A percentile compares a stretch with the other conserved stretches of the same genome.
Evolutionary conservation across 2,329 filamentous ascomycete species (phyloP).

Genomic region (Trichoderma simmonsii): DNA sequence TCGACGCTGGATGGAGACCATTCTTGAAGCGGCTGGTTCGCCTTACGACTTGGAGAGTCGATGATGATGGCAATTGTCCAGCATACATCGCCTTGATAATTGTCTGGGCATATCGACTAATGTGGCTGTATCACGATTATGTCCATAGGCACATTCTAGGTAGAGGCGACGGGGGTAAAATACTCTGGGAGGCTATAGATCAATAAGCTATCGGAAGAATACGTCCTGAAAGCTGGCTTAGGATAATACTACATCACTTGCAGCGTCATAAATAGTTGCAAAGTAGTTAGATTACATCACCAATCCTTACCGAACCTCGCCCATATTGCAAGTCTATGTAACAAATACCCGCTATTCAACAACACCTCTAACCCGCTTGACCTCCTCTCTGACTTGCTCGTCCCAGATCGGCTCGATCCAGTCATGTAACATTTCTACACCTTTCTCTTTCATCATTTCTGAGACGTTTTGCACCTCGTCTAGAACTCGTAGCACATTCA

Average conservation of each 20-base stretch:
- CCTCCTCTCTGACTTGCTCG: neutral
- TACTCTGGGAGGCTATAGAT: neutral
- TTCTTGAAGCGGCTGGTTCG: slow-evolving; percentile 7
- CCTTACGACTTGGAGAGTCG: slow-evolving; percentile 13
- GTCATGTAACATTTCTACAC: slow-evolving; percentile 3
- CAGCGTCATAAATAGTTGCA: neutral
- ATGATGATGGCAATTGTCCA: slow-evolving; percentile 14
- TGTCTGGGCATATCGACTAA: slow-evolving; percentile 11
- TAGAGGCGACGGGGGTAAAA: slow-evolving; percentile 8
- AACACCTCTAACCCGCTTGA: neutral
- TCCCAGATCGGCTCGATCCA: slow-evolving; percentile 15
- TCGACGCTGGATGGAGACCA: slow-evolving; percentile 12
- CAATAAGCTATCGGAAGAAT: neutral
- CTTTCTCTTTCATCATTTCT: neutral
- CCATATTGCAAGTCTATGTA: neutral
- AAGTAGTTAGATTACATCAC: neutral
- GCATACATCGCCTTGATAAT: neutral
- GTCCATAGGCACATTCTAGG: slow-evolving; percentile 5
- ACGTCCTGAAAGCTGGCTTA: neutral
- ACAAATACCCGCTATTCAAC: neutral
- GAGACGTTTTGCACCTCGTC: neutral
- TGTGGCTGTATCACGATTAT: slow-evolving; percentile 16
- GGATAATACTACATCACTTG: neutral
- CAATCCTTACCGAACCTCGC: too few relatives aligned
- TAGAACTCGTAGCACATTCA: neutral